Evolutionary conservation across 148 eudicot genomes (phyloP).

Genomic region (Bassia scoparia): DNA sequence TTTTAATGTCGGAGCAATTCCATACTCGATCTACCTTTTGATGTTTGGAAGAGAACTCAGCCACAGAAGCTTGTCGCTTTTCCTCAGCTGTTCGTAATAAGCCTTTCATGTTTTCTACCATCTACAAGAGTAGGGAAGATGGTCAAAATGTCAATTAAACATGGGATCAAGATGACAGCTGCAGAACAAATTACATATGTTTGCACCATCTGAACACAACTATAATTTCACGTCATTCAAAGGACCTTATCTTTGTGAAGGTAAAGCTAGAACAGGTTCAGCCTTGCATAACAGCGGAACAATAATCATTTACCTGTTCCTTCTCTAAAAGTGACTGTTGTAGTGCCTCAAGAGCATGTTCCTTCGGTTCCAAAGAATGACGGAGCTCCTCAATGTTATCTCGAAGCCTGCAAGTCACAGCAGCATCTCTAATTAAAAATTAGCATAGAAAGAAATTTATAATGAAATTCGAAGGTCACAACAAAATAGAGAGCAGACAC

Average conservation of each 20-base stretch:
- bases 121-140: conserved; percentile 36
- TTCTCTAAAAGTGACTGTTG: conserved; percentile 80
- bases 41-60: conserved; percentile 77
- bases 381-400: conserved; percentile 93
- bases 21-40: conserved; percentile 57
- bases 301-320: conserved; percentile 59
- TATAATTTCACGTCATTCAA: background rate
- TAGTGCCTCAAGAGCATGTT: conserved; percentile 77
- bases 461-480: background rate
- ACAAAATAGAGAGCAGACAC: background rate
- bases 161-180: background rate
- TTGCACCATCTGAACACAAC: background rate
- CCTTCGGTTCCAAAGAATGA: conserved; percentile 77
- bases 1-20: background rate
- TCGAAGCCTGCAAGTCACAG: conserved; percentile 60
- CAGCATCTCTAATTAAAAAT: conserved; percentile 5
- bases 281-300: background rate
- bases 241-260: background rate
- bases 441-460: background rate
- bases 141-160: background rate
- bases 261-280: conserved; percentile 11
- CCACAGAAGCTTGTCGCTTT: conserved; percentile 62
- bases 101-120: conserved; percentile 70
- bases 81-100: conserved; percentile 74
- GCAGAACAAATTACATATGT: background rate